Base-by-base conservation (phyloP, 139 green algal genomes). In the Micractinium conductrix region DNA sequence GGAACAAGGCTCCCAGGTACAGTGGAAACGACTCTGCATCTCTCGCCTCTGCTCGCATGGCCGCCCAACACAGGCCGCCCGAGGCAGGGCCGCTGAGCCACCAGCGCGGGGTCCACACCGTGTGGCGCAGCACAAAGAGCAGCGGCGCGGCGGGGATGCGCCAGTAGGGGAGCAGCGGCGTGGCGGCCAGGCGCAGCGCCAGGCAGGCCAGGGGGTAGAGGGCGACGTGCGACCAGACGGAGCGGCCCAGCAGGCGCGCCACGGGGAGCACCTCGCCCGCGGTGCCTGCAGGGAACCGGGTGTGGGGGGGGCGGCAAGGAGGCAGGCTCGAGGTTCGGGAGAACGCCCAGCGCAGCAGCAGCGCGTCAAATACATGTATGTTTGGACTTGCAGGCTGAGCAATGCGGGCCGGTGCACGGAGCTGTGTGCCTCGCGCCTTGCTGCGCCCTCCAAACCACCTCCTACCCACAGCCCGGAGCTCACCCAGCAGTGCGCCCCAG, bases 101-200 rank as follows among this genome's bases (percentile, higher is more conserved):
- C 80, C 80, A 85, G 35, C 45, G 33, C 4, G 80, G 80, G 22
- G 37, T 67, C 80, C 80, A 85, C 67, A 85, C 30, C 37, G 60
- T 17, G n/a, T 21, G 40, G 35, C 50, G 63, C 63, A 44, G 35
- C 55, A 82, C 48, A 55, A 55, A 82, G 24, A 73, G 38, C 53
- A 42, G 58, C 0, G 76, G 76, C 12, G 42, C 26, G 28, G 42
- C 60, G 10, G 45, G 10, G 0, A 37, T 26, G 53, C 24, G 30
- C 74, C 70, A 37, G 37, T 26, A 60, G n/a, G 58, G 53, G 28
- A 81, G 75, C 75, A 81, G 75, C 53, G 45, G 63, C 53, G 8
- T 0, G 30, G 40, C 4, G 1, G n/a, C 26, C 26, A 44, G n/a
- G 42, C 78, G 78, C 30, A 63, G 42, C 6, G 17, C 30, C 9